A percentile compares a stretch with the other conserved stretches of the same genome.
phyloP scores from a whole-genome alignment of 176 grass and related monocot genomes.

The Cymbopogon citratus region DNA sequence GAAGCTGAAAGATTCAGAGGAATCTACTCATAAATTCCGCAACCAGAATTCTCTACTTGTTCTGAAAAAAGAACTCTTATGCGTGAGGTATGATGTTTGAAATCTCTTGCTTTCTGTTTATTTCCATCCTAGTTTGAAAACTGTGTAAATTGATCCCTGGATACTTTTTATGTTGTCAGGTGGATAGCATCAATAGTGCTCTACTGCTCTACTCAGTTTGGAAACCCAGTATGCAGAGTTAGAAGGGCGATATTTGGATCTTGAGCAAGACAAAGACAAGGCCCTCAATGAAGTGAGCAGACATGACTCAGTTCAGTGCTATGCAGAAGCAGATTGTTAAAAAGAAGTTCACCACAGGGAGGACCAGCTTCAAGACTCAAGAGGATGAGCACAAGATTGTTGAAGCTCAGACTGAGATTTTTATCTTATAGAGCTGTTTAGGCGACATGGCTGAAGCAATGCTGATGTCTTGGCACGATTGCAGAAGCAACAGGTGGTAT shows the following conservation, averaged over 20 bases:
- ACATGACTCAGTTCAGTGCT: slow-evolving; percentile 41
- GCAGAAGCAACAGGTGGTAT: slow-evolving; percentile 38
- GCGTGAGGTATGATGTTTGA: slow-evolving; percentile 49
- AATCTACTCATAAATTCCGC: slow-evolving; percentile 44
- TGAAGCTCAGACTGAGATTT: slow-evolving; percentile 63
- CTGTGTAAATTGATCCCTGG: slow-evolving; percentile 11
- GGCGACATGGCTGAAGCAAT: slow-evolving; percentile 53
- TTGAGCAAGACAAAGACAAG: slow-evolving; percentile 62
- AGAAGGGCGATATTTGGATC: slow-evolving; percentile 52
- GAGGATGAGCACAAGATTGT: slow-evolving; percentile 51
- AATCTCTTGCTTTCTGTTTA: slow-evolving; percentile 15
- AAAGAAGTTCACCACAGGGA: slow-evolving; percentile 42
- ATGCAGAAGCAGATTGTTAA: slow-evolving; percentile 46
- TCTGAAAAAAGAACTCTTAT: slow-evolving; percentile 62
- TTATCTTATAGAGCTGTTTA: slow-evolving; percentile 69
- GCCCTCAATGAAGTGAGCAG: slow-evolving; percentile 32
- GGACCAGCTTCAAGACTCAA: slow-evolving; percentile 60
- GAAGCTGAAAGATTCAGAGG: slow-evolving; percentile 54
- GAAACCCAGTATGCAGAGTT: slow-evolving; percentile 60
- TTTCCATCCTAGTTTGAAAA: neutral
- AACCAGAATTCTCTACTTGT: slow-evolving; percentile 60
- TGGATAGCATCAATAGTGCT: slow-evolving; percentile 59
- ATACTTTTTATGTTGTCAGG: slow-evolving; percentile 38
- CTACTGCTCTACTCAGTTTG: slow-evolving; percentile 56
- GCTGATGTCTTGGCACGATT: slow-evolving; percentile 24